Conservation (phyloP, 1,284 basidiomycete genomes). For the Pseudozyma sp. region DNA sequence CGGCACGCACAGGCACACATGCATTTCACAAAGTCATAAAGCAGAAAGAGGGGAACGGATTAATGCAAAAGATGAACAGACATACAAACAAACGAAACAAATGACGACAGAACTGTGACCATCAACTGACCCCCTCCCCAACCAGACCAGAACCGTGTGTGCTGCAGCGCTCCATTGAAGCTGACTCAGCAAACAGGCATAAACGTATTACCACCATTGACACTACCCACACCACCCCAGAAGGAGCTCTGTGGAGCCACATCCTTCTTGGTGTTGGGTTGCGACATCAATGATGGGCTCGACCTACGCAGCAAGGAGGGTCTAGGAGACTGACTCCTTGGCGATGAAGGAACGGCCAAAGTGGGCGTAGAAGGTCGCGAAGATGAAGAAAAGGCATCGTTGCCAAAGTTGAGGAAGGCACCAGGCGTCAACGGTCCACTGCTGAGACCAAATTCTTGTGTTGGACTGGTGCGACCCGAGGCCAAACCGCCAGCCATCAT, state of each 20-base stretch:
- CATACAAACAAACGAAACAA: background rate
- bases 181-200: conserved; percentile 44
- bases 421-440: conserved; percentile 23
- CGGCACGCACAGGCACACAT: background rate
- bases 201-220: conserved; percentile 25
- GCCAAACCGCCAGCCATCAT: background rate
- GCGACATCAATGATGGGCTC: conserved; percentile 29
- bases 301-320: conserved; percentile 38
- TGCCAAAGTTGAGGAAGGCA: conserved; percentile 41
- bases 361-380: conserved; percentile 46
- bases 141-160: background rate
- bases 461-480: conserved; percentile 30
- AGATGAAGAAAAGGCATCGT: conserved; percentile 6
- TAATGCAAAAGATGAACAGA: conserved; percentile 3
- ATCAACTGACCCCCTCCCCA: background rate
- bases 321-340: conserved; percentile 40
- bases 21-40: background rate
- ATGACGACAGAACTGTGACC: background rate
- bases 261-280: conserved; percentile 59
- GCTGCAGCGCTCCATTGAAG: no score
- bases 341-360: conserved; percentile 39
- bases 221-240: conserved; percentile 54
- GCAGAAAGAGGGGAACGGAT: background rate
- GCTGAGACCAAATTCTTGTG: conserved; percentile 9
- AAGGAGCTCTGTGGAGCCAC: conserved; percentile 40